Conservation (phyloP, 2,329 filamentous ascomycete genomes). For the Endothia cerciana region DNA sequence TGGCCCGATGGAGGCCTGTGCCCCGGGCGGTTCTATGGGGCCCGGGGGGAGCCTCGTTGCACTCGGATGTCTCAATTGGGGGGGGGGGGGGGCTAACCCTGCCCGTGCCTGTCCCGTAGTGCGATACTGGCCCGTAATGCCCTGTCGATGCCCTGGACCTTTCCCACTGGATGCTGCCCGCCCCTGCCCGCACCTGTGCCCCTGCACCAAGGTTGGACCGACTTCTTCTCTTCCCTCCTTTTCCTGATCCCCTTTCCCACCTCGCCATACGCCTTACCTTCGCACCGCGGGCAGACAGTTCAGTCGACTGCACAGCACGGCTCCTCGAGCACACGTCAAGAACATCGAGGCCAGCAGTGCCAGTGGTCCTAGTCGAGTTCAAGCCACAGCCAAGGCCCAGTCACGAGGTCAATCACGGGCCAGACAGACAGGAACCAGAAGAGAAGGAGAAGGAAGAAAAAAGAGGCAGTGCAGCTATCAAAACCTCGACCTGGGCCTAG, state of each 20-base stretch:
- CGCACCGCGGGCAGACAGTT: too few relatives aligned
- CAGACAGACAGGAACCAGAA: not conserved
- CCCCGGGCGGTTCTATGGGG: constrained; percentile 1
- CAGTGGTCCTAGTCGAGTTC: not conserved
- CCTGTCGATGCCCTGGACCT: not conserved
- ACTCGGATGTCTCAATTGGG: not conserved
- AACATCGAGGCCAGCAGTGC: not conserved
- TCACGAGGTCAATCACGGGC: not conserved
- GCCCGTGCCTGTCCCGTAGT: not conserved
- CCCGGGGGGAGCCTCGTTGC: not conserved
- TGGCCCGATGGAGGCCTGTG: constrained; percentile 4
- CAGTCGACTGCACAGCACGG: not conserved
- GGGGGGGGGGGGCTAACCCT: not conserved
- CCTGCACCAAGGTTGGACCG: not conserved
- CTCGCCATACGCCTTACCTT: not conserved
- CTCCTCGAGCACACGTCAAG: not conserved
- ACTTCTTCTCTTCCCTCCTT: not conserved
- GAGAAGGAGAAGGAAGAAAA: not conserved
- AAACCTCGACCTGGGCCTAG: not conserved
- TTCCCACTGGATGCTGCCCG: not conserved
- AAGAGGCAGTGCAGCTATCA: constrained; percentile 7
- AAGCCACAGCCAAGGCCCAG: not conserved
- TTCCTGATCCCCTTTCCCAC: not conserved
- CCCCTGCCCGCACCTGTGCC: not conserved
- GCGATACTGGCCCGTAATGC: not conserved